Percentiles rank a stretch among this genome's conserved stretches.
Evolutionary conservation across 345 rosid genomes (phyloP).

Genomic region (Brassica nigra): DNA sequence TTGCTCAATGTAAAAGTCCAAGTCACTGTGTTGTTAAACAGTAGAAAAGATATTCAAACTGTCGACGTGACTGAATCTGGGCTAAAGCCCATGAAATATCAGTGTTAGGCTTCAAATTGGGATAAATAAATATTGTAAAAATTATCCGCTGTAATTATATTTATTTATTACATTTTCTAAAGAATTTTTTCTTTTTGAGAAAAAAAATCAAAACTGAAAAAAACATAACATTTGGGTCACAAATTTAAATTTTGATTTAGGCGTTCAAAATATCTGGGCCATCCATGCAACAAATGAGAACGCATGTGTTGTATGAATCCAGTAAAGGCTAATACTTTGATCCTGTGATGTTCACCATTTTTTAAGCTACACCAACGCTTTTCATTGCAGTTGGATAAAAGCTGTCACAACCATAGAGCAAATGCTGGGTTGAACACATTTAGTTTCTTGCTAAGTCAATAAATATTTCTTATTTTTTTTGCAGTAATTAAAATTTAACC

Average conservation of each 20-base stretch:
- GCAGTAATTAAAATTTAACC: background rate
- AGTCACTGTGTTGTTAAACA: background rate
- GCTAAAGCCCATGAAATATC: conserved; percentile 1
- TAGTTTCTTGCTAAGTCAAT: background rate
- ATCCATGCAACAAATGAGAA: background rate
- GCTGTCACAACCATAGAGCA: background rate
- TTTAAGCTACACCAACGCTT: background rate
- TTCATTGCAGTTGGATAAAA: background rate
- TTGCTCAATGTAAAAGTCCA: background rate
- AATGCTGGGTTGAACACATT: background rate
- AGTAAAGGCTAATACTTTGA: background rate
- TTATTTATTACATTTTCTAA: background rate
- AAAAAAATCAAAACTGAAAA: too few relatives aligned
- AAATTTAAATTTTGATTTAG: background rate
- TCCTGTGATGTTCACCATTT: background rate
- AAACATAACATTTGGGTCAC: background rate
- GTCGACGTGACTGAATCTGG: background rate
- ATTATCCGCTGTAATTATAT: background rate
- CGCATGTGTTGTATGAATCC: background rate
- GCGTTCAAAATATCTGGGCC: background rate
- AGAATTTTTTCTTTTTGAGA: background rate
- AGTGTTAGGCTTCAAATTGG: background rate
- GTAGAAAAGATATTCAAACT: background rate
- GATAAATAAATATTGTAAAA: background rate
- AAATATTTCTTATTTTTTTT: background rate